Base-by-base conservation (phyloP, 352 stramenopile genomes). In the Phytophthora litchii region DNA sequence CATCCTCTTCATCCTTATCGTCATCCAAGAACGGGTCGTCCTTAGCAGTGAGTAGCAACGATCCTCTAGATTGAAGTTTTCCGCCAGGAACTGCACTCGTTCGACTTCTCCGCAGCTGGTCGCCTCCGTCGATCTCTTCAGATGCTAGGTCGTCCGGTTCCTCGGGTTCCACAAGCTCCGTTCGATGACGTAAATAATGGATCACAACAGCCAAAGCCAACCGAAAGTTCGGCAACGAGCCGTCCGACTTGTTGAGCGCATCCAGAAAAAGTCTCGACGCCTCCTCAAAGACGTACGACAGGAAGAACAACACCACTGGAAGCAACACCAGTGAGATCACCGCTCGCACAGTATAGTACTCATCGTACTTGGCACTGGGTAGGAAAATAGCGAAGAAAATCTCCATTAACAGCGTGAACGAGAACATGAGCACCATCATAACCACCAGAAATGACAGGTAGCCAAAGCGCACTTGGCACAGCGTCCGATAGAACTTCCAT, bases 361-460 rank as follows among this genome's bases (percentile, higher is more conserved):
- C 69, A 47, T 86, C 74, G 57, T 77, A 87, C 57, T 88, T 88
- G 56, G 83, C 82, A 41, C 80, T 91, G 19, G 83, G 83, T 34
- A 93, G 64, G 52, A 93, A 93, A 53, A 93, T 88, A 17, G 80
- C 77, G 53, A 93, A 93, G 73, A 91, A 93, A 51, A 93, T 83
- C 67, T 91, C 83, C 83, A 93, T 93, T 40, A 93, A 66, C 49
- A 88, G 51, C 62, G 81, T 89, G 60, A 93, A 91, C 12, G 83
- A 93, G 64, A 91, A 88, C 70, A 93, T 89, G 64, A 93, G 56
- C 64, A 93, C 78, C 41, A 88, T 68, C 82, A 93, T 90, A 40
- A 89, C 64, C 55, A 91, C 82, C n/a, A 93, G 64, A 54, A 93
- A 93, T 27, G 83, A 76, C 32, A 93, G 37, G 61, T 93, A 93